Evolutionary conservation across 2,329 filamentous ascomycete genomes (phyloP).

Genomic region (Pestalotiopsis sp.): DNA sequence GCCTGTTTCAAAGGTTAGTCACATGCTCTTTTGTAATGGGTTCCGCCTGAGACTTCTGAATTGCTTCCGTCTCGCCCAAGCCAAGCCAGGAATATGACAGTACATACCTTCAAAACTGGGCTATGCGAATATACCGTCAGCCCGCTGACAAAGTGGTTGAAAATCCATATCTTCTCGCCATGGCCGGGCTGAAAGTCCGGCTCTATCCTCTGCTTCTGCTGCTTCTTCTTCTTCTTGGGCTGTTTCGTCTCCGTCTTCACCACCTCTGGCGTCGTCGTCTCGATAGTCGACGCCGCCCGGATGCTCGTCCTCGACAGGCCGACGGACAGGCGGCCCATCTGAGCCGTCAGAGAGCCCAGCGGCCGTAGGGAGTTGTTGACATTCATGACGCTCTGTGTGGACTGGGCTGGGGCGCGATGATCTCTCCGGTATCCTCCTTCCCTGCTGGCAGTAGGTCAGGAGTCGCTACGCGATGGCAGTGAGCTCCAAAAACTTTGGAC

Average conservation of each 20-base stretch:
- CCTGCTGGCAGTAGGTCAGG: not conserved
- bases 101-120: slow-evolving; percentile 45
- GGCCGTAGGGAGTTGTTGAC: slow-evolving; percentile 23
- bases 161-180: slow-evolving; percentile 61
- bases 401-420: not conserved
- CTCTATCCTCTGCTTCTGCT: slow-evolving; percentile 14
- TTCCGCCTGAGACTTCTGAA: not conserved
- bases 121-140: slow-evolving; percentile 56
- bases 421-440: not conserved
- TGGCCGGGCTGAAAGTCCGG: slow-evolving; percentile 38
- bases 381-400: slow-evolving; percentile 34
- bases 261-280: not conserved
- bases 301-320: slow-evolving; percentile 42
- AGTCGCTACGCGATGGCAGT: not conserved
- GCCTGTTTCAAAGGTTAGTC: slow-evolving; percentile 17
- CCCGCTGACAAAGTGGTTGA: slow-evolving; percentile 49
- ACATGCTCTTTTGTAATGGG: not conserved
- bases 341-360: slow-evolving; percentile 28
- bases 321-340: slow-evolving; percentile 43
- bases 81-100: not conserved
- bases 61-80: not conserved
- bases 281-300: slow-evolving; percentile 33
- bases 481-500: slow-evolving; percentile 6
- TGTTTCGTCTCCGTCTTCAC: not conserved
- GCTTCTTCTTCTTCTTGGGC: slow-evolving; percentile 8